Evolutionary conservation across 352 stramenopile species (phyloP).

Genomic region (Pythium aquatile): DNA sequence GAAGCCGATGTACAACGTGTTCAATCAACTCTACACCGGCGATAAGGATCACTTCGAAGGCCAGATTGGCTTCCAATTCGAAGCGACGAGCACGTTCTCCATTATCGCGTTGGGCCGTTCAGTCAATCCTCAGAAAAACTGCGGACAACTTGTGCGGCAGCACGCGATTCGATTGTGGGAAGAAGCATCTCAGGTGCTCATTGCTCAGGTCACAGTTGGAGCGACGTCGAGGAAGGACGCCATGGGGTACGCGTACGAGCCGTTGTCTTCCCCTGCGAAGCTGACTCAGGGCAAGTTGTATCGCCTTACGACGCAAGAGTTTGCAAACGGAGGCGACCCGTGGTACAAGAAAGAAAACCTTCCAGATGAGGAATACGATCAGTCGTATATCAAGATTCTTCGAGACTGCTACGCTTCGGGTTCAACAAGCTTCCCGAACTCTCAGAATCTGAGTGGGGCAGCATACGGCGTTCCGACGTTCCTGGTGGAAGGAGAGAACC

Average conservation of each 20-base stretch:
- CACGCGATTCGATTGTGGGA: slow-evolving; percentile 85
- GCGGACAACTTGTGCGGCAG: slow-evolving; percentile 58
- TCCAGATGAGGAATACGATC: slow-evolving; percentile 84
- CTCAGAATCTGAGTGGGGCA: slow-evolving; percentile 81
- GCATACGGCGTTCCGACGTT: slow-evolving; percentile 87
- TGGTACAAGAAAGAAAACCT: slow-evolving; percentile 91
- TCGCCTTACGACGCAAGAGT: slow-evolving; percentile 84
- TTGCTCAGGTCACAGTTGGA: slow-evolving; percentile 64
- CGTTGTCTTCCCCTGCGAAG: slow-evolving; percentile 48
- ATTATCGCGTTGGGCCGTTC: slow-evolving; percentile 81
- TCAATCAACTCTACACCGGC: slow-evolving; percentile 85
- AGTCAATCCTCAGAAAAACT: slow-evolving; percentile 67
- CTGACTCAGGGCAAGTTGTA: slow-evolving; percentile 85
- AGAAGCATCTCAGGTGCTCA: slow-evolving; percentile 65
- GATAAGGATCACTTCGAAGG: slow-evolving; percentile 90
- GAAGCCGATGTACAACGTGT: slow-evolving; percentile 85
- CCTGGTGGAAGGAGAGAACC: slow-evolving; percentile 74
- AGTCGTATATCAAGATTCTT: slow-evolving; percentile 84
- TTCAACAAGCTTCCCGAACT: slow-evolving; percentile 80
- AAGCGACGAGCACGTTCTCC: slow-evolving; percentile 76
- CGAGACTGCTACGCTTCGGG: slow-evolving; percentile 84
- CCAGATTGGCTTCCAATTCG: slow-evolving; percentile 89
- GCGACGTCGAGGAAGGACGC: slow-evolving; percentile 64
- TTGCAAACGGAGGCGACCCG: slow-evolving; percentile 81
- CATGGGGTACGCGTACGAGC: slow-evolving; percentile 75